Evolutionary conservation across 129 eudicot species (phyloP).

Genomic region (Flaveria ramosissima): DNA sequence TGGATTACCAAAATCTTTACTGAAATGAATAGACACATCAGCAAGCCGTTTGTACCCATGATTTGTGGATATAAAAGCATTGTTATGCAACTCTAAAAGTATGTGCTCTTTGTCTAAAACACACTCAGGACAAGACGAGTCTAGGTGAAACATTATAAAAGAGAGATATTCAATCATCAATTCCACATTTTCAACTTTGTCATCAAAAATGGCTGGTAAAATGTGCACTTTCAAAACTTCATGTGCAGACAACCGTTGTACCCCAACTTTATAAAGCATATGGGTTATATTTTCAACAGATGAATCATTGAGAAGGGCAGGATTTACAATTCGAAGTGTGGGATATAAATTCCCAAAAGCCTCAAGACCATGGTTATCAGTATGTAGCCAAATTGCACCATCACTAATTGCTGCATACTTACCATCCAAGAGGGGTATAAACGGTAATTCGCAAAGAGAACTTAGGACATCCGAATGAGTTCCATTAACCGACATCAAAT

Average conservation of each 20-base stretch:
- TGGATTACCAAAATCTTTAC: slow-evolving; percentile 53
- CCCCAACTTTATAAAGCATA: slow-evolving; percentile 67
- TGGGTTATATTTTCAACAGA: slow-evolving; percentile 42
- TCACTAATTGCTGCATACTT: slow-evolving; percentile 50
- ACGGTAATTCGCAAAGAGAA: slow-evolving; percentile 47
- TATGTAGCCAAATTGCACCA: slow-evolving; percentile 70
- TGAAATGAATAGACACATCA: slow-evolving; percentile 64
- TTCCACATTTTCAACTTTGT: slow-evolving; percentile 31
- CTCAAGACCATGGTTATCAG: slow-evolving; percentile 49
- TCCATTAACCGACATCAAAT: slow-evolving; percentile 40
- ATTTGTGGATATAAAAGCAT: slow-evolving; percentile 67
- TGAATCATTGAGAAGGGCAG: slow-evolving; percentile 41
- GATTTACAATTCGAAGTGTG: slow-evolving; percentile 57
- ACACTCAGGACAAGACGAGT: slow-evolving; percentile 59
- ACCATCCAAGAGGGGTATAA: slow-evolving; percentile 74
- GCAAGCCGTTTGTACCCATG: slow-evolving; percentile 51
- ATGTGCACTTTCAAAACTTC: slow-evolving; percentile 66
- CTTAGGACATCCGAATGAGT: slow-evolving; percentile 42
- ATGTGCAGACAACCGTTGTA: slow-evolving; percentile 64
- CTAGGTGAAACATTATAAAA: slow-evolving; percentile 64
- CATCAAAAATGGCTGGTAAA: slow-evolving; percentile 58
- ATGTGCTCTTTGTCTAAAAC: slow-evolving; percentile 47
- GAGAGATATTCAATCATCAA: slow-evolving; percentile 60
- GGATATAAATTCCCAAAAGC: slow-evolving; percentile 52
- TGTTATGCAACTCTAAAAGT: slow-evolving; percentile 49